Evolutionary conservation across 352 stramenopile species (phyloP).

Genomic region (Globisporangium rhizosaccharum): DNA sequence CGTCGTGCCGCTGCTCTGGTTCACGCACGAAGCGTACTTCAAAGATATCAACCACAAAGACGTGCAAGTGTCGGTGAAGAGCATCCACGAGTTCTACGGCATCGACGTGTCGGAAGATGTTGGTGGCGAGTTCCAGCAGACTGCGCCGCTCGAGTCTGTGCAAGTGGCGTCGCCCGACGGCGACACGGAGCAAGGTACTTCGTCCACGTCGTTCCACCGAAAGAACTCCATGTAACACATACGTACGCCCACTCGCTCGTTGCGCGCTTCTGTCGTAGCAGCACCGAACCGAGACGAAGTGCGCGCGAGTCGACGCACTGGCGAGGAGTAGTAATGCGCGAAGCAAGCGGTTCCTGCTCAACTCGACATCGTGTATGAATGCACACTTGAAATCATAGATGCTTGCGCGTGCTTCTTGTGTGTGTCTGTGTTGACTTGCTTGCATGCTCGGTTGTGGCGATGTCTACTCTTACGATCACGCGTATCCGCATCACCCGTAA

Average conservation of each 20-base stretch:
- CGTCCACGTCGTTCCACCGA: conserved; percentile 32
- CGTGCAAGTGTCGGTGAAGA: conserved; percentile 49
- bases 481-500: conserved; percentile 7
- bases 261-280: background rate
- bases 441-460: background rate
- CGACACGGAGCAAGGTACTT: conserved; percentile 16
- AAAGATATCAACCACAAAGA: conserved; percentile 84
- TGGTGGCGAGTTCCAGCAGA: conserved; percentile 11
- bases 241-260: conserved; percentile 8
- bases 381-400: background rate
- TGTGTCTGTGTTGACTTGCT: background rate
- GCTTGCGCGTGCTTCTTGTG: background rate
- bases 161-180: conserved; percentile 23
- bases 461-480: background rate
- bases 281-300: background rate
- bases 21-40: conserved; percentile 72
- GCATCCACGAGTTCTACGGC: conserved; percentile 52
- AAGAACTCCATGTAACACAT: conserved; percentile 47
- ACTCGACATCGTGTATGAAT: background rate
- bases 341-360: background rate
- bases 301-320: background rate
- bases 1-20: conserved; percentile 83
- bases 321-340: too few species aligned
- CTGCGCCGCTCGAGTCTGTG: conserved; percentile 15
- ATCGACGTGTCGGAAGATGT: conserved; percentile 32